phyloP scores from a whole-genome alignment of 192 early-diverging fungal genomes.

The Umbelopsis vinacea region DNA sequence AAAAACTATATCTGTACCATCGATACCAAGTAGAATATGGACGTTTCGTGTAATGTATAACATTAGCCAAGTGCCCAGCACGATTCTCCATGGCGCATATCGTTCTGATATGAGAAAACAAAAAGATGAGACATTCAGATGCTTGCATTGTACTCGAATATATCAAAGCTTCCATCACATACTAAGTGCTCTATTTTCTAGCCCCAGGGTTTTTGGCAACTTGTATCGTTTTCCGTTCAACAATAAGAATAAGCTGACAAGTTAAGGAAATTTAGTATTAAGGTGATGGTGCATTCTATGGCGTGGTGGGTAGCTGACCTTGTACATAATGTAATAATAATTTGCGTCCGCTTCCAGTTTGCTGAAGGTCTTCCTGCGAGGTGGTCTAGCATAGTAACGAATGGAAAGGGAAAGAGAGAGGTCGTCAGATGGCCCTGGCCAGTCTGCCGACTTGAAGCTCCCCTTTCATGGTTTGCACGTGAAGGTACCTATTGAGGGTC shows the following conservation, averaged over 20 bases:
- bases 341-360: conserved; percentile 81
- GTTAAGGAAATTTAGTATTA: conserved; percentile 12
- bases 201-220: conserved; percentile 35
- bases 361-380: conserved; percentile 88
- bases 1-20: conserved; percentile 47
- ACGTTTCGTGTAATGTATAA: conserved; percentile 73
- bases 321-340: conserved; percentile 55
- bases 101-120: conserved; percentile 28
- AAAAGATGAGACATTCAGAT: background rate
- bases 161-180: background rate
- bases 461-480: conserved; percentile 15
- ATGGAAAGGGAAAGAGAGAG: background rate
- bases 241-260: conserved; percentile 28
- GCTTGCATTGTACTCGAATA: background rate
- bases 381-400: conserved; percentile 83
- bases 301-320: background rate
- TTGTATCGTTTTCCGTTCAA: conserved; percentile 25
- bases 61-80: conserved; percentile 62
- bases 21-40: conserved; percentile 73
- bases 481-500: background rate
- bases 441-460: background rate
- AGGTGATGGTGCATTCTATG: background rate
- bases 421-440: conserved; percentile 4
- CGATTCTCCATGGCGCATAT: conserved; percentile 76
- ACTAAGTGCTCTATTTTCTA: conserved; percentile 37